A percentile compares a stretch with the other conserved stretches of the same genome.
phyloP scores from a whole-genome alignment of 75 land plant species.

The Sequoiadendron giganteum region DNA sequence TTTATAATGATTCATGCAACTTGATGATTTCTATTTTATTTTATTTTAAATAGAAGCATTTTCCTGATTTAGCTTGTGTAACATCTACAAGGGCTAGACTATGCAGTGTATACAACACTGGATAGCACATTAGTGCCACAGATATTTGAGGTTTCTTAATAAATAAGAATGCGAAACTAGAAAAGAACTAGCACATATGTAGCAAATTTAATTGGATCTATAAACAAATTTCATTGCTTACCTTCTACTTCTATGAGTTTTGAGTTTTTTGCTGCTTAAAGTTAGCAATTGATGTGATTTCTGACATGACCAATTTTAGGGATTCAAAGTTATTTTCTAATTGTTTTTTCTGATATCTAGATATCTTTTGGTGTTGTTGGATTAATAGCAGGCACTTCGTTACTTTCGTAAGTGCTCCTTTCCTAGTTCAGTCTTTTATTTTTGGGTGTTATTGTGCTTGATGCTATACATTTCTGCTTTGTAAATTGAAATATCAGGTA shows the following conservation, averaged over 20 bases:
- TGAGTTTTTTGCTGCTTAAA: background rate
- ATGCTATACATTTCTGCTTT: background rate
- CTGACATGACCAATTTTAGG: background rate
- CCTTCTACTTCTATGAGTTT: background rate
- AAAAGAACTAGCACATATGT: background rate
- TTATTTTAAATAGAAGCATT: background rate
- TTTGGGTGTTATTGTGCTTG: background rate
- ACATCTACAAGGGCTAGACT: background rate
- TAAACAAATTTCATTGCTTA: background rate
- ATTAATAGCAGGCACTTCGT: constrained; percentile 58
- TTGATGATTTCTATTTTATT: background rate
- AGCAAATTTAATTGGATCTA: background rate
- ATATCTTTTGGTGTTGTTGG: constrained; percentile 96
- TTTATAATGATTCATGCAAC: background rate
- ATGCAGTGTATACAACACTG: background rate
- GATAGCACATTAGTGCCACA: background rate
- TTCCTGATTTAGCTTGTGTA: background rate
- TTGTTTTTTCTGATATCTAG: constrained; percentile 32
- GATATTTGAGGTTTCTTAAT: background rate
- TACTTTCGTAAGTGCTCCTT: constrained; percentile 73
- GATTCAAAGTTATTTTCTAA: constrained; percentile 7
- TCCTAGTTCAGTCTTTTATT: background rate
- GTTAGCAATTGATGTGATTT: background rate
- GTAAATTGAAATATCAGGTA: constrained; percentile 42
- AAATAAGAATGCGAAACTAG: background rate